phyloP scores from a whole-genome alignment of 768 basidiomycete species.

The Clavulina sp. region DNA sequence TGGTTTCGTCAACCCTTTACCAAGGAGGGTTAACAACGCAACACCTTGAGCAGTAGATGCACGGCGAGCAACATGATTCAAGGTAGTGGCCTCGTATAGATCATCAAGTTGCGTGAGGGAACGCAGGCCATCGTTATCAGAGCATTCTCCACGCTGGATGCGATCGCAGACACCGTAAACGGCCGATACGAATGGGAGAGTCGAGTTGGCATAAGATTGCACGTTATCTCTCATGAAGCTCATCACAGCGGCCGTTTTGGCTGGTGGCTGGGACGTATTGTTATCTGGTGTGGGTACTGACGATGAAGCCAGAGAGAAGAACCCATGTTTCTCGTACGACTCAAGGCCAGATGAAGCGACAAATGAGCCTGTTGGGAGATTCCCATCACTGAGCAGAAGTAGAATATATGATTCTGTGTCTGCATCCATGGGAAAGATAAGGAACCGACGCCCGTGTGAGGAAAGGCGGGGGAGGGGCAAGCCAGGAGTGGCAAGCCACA shows the following conservation, averaged over 20 bases:
- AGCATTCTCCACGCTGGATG: neutral
- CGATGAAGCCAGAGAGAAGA: conserved; percentile 22
- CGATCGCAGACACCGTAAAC: conserved; percentile 29
- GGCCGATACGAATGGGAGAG: conserved; percentile 64
- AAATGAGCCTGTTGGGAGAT: conserved; percentile 93
- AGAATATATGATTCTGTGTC: conserved; percentile 43
- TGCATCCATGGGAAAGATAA: neutral
- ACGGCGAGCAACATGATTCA: conserved; percentile 76
- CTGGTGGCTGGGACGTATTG: conserved; percentile 4
- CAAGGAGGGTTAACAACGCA: conserved; percentile 75
- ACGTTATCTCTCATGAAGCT: conserved; percentile 57
- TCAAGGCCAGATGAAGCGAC: conserved; percentile 90
- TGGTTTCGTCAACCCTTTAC: conserved; percentile 59
- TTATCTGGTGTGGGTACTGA: conserved; percentile 7
- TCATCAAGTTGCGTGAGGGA: conserved; percentile 44
- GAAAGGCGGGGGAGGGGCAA: no score
- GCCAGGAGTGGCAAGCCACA: no score
- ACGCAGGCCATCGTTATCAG: conserved; percentile 20
- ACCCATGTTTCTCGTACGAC: conserved; percentile 76
- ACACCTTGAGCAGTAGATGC: conserved; percentile 86
- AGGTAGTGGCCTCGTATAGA: conserved; percentile 67
- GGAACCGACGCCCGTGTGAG: no score
- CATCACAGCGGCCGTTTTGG: conserved; percentile 14
- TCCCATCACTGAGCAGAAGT: conserved; percentile 73
- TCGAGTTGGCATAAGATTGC: conserved; percentile 56